Evolutionary conservation across 129 eudicot species (phyloP).

Genomic region (Arctium lappa): DNA sequence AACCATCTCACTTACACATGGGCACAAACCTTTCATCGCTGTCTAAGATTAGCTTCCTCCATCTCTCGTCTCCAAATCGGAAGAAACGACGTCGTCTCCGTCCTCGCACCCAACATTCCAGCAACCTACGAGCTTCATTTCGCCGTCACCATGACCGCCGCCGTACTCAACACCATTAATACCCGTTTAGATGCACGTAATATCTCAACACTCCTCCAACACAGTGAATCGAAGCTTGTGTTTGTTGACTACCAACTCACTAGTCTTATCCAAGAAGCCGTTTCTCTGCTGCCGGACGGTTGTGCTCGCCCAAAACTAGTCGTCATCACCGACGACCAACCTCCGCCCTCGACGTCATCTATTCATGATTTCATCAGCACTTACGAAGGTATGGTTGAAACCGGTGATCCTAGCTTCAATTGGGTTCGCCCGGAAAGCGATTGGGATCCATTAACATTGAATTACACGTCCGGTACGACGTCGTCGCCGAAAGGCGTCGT

Average conservation of each 20-base stretch:
- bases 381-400: slow-evolving; percentile 39
- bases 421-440: slow-evolving; percentile 55
- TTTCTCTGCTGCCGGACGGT: slow-evolving; percentile 10
- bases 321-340: slow-evolving; percentile 27
- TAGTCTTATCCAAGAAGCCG: slow-evolving; percentile 6
- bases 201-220: slow-evolving; percentile 18
- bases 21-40: slow-evolving; percentile 48
- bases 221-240: slow-evolving; percentile 25
- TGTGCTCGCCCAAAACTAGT: slow-evolving; percentile 24
- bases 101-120: slow-evolving; percentile 71
- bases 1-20: slow-evolving; percentile 49
- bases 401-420: slow-evolving; percentile 40
- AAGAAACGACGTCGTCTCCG: slow-evolving; percentile 51
- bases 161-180: slow-evolving; percentile 30
- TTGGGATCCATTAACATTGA: slow-evolving; percentile 53
- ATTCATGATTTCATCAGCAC: not conserved
- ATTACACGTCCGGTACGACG: slow-evolving; percentile 64
- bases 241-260: slow-evolving; percentile 33
- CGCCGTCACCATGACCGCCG: slow-evolving; percentile 28
- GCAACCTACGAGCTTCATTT: slow-evolving; percentile 47
- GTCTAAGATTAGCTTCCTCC: slow-evolving; percentile 62
- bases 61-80: slow-evolving; percentile 37
- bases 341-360: not conserved
- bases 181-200: slow-evolving; percentile 33
- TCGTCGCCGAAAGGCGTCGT: slow-evolving; percentile 62